phyloP scores from a whole-genome alignment of 1,139 yeast genomes.

The Geotrichum reessii region DNA sequence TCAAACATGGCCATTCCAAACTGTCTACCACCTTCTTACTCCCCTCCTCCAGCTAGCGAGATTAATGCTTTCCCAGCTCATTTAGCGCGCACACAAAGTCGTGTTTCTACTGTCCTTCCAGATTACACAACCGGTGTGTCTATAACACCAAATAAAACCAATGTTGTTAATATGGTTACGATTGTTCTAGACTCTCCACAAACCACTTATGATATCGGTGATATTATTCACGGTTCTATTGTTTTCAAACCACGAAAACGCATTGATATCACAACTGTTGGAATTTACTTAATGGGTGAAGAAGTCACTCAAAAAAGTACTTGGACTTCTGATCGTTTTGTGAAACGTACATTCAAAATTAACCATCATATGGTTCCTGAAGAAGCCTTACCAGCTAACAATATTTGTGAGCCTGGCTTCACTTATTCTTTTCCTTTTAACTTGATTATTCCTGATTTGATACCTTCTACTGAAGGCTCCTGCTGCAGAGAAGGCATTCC shows the following conservation, averaged over 20 bases:
- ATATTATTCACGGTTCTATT: conserved; percentile 12
- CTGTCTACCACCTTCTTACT: conserved; percentile 11
- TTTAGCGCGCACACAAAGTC: conserved; percentile 4
- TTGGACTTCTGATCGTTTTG: conserved; percentile 8
- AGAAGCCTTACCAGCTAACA: conserved; percentile 1
- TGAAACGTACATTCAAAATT: conserved; percentile 1
- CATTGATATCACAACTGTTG: conserved; percentile 1
- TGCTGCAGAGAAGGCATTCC: conserved; percentile 13
- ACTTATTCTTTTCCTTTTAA: conserved; percentile 11
- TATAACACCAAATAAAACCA: neutral
- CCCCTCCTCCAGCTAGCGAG: conserved; percentile 11
- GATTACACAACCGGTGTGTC: conserved; percentile 3
- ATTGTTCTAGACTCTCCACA: conserved; percentile 1
- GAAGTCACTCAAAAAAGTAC: conserved; percentile 7
- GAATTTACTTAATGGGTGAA: conserved; percentile 1
- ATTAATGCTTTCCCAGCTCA: conserved; percentile 11
- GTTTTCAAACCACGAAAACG: conserved; percentile 8
- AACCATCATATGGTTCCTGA: conserved; percentile 3
- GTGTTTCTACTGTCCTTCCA: conserved; percentile 12
- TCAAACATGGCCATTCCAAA: neutral
- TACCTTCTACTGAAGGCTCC: conserved; percentile 5
- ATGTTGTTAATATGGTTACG: neutral
- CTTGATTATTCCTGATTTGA: conserved; percentile 13
- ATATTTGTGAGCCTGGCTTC: conserved; percentile 1
- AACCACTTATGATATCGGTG: conserved; percentile 10